These are phyloP conservation scores for Gonapodya prolifera DNA, from an alignment of 192 early-diverging fungal genomes.

Conservation along the genomic window DNA sequence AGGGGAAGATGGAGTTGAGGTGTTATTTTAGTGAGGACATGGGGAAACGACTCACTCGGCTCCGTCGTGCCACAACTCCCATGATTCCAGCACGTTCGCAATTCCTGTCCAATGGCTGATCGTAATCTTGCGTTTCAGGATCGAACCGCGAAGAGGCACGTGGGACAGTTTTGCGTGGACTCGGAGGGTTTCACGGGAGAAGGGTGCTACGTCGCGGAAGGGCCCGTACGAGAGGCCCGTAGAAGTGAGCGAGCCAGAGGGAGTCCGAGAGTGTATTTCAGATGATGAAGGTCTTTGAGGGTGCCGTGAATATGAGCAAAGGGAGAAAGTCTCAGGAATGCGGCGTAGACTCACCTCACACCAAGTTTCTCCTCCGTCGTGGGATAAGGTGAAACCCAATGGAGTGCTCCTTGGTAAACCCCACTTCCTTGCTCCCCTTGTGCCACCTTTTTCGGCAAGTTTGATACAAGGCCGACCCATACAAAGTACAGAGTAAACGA, in stretches of 20 bases:
- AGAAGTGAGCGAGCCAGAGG: constrained; percentile 10
- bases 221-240: constrained; percentile 33
- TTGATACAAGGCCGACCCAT: constrained; percentile 16
- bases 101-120: constrained; percentile 77
- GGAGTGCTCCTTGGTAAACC: constrained; percentile 42
- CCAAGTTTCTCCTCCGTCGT: constrained; percentile 57
- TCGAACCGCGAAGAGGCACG: constrained; percentile 41
- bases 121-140: constrained; percentile 54
- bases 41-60: constrained; percentile 44
- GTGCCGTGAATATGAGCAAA: constrained; percentile 5
- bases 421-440: constrained; percentile 60
- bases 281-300: constrained; percentile 19
- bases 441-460: constrained; percentile 35
- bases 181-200: constrained; percentile 22
- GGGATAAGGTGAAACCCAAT: constrained; percentile 52
- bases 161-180: constrained; percentile 57
- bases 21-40: constrained; percentile 9
- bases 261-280: constrained; percentile 25
- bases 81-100: constrained; percentile 73
- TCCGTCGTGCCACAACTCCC: constrained; percentile 56
- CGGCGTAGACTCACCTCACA: constrained; percentile 48
- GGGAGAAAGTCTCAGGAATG: not conserved
- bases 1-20: not conserved
- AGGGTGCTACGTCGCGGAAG: constrained; percentile 29
- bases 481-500: not conserved